Percentiles rank a stretch among this genome's conserved stretches.
Evolutionary conservation across 805 yeast genomes (phyloP).

Genomic region (Komagataella pseudopastoris): DNA sequence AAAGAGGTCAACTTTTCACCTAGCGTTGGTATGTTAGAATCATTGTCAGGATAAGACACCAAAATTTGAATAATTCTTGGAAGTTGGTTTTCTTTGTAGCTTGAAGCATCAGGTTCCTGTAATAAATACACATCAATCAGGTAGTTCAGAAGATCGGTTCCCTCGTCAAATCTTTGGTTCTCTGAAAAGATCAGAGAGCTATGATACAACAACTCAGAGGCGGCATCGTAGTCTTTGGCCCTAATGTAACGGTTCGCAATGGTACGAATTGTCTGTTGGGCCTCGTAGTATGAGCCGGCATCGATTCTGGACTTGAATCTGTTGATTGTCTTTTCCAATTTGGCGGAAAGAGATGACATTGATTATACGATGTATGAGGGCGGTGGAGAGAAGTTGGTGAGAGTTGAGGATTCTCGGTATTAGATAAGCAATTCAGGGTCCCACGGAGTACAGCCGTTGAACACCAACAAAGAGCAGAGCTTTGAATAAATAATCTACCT

Average conservation of each 20-base stretch:
- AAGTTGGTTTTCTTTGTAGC: conserved; percentile 10
- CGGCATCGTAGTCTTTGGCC: conserved; percentile 50
- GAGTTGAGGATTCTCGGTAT: neutral
- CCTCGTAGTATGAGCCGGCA: conserved; percentile 78
- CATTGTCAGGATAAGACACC: conserved; percentile 29
- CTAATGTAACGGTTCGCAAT: conserved; percentile 77
- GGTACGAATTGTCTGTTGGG: conserved; percentile 88
- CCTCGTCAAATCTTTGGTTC: conserved; percentile 67
- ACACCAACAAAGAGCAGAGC: too few species aligned
- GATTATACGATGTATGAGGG: neutral
- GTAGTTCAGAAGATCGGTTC: conserved; percentile 63
- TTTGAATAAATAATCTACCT: neutral
- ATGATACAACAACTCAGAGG: conserved; percentile 58
- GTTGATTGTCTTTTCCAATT: conserved; percentile 5
- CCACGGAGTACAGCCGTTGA: neutral
- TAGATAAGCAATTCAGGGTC: neutral
- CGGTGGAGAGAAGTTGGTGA: neutral
- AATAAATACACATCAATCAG: conserved; percentile 56
- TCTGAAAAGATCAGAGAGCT: conserved; percentile 58
- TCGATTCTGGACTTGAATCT: conserved; percentile 60
- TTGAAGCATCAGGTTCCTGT: conserved; percentile 20
- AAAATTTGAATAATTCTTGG: conserved; percentile 28
- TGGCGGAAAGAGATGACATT: neutral
- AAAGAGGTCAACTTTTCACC: conserved; percentile 56
- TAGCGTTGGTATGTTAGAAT: conserved; percentile 53